Conservation (phyloP, 2,329 filamentous ascomycete species). For the Penicillium concentricum region DNA sequence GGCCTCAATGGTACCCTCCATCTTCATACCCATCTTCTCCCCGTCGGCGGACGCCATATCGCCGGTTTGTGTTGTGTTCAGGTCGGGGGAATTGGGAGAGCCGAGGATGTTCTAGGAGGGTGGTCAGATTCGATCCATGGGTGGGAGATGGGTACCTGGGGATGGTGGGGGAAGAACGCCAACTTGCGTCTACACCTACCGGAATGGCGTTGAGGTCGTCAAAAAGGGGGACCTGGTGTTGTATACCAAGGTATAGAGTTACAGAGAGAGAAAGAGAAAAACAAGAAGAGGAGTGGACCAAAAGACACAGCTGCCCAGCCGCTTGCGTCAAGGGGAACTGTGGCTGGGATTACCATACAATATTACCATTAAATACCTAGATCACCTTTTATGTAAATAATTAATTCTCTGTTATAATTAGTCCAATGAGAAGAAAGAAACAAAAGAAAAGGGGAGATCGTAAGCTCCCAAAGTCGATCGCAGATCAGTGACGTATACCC, state of each 20-base stretch:
- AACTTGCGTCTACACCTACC: conserved; percentile 1
- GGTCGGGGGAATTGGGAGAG: neutral
- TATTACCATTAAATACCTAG: conserved; percentile 1
- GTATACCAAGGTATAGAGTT: neutral
- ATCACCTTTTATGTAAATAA: neutral
- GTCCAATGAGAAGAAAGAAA: neutral
- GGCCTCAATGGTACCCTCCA: conserved; percentile 75
- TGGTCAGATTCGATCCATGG: neutral
- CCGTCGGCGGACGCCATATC: conserved; percentile 34
- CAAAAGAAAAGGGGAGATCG: conserved; percentile 14
- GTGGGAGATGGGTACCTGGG: neutral
- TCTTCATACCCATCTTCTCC: conserved; percentile 67
- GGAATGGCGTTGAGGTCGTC: neutral
- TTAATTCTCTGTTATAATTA: too few relatives aligned
- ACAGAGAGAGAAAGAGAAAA: neutral
- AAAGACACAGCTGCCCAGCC: conserved; percentile 19
- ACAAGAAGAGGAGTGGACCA: conserved; percentile 9
- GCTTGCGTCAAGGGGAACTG: conserved; percentile 29
- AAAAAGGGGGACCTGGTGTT: neutral
- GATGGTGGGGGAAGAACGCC: neutral
- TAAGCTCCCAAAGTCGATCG: conserved; percentile 14
- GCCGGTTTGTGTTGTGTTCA: conserved; percentile 9
- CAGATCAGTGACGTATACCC: conserved; percentile 25
- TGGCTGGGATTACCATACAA: conserved; percentile 18
- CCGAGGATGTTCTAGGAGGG: neutral